phyloP scores from a whole-genome alignment of 2,329 filamentous ascomycete genomes.

The Epichloe uncinata region DNA sequence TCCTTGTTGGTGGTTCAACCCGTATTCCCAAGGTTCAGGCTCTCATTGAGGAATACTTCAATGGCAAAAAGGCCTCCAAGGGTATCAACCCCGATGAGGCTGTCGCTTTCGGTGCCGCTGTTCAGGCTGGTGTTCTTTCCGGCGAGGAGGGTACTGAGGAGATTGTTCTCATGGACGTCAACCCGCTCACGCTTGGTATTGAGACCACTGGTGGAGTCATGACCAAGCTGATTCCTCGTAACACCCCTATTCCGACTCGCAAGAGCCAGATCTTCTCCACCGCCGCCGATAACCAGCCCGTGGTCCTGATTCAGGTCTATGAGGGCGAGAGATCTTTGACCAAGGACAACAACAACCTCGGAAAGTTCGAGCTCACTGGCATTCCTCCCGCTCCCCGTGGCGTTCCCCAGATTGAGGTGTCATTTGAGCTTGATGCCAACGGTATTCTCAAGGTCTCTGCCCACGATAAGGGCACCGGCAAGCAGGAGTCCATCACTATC shows the following conservation, averaged over 20 bases:
- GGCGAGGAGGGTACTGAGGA: slow-evolving; percentile 72
- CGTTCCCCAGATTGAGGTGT: slow-evolving; percentile 96
- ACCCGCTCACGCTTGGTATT: slow-evolving; percentile 90
- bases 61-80: slow-evolving; percentile 95
- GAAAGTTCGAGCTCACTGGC: slow-evolving; percentile 95
- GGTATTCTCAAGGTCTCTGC: slow-evolving; percentile 96
- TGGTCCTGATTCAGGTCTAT: slow-evolving; percentile 88
- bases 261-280: slow-evolving; percentile 98
- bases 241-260: slow-evolving; percentile 88
- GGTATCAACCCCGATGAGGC: slow-evolving; percentile 99
- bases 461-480: slow-evolving; percentile 95
- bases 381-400: slow-evolving; percentile 92
- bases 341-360: slow-evolving; percentile 93
- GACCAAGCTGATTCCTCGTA: slow-evolving; percentile 91
- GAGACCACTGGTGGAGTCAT: slow-evolving; percentile 96
- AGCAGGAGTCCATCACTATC: slow-evolving; percentile 95
- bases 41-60: slow-evolving; percentile 92
- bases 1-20: slow-evolving; percentile 94
- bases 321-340: slow-evolving; percentile 91
- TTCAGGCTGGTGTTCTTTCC: slow-evolving; percentile 90
- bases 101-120: slow-evolving; percentile 92
- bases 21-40: slow-evolving; percentile 97
- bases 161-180: slow-evolving; percentile 92
- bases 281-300: slow-evolving; percentile 90
- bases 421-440: slow-evolving; percentile 95